A percentile compares a stretch with the other conserved stretches of the same genome.
phyloP scores from a whole-genome alignment of 2,329 filamentous ascomycete genomes.

The Fusarium ramigenum region DNA sequence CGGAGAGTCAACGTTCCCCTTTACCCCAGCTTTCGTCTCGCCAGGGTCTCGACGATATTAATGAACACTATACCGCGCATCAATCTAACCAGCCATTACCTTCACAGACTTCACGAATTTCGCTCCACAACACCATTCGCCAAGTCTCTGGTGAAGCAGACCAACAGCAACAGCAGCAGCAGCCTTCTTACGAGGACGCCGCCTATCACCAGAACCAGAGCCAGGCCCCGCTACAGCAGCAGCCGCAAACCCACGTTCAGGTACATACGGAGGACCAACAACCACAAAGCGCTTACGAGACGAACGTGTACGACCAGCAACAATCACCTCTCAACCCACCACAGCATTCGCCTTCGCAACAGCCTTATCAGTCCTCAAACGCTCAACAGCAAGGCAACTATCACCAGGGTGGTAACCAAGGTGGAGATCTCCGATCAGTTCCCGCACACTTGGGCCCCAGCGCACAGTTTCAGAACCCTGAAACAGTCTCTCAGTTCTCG shows the following conservation, averaged over 20 bases:
- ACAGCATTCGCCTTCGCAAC: slow-evolving; percentile 26
- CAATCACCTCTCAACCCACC: slow-evolving; percentile 37
- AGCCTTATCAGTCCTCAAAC: slow-evolving; percentile 40
- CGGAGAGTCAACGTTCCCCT: slow-evolving; percentile 44
- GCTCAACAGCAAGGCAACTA: slow-evolving; percentile 48
- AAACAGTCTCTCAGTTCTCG: slow-evolving; percentile 70
- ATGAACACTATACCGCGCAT: slow-evolving; percentile 49
- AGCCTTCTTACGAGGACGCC: slow-evolving; percentile 55
- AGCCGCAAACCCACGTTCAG: slow-evolving; percentile 35
- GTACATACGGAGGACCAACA: slow-evolving; percentile 40
- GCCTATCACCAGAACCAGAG: slow-evolving; percentile 47
- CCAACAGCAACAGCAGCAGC: slow-evolving; percentile 50
- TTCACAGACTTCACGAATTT: slow-evolving; percentile 52
- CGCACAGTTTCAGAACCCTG: slow-evolving; percentile 57
- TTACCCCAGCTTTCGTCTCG: slow-evolving; percentile 56
- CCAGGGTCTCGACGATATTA: slow-evolving; percentile 55
- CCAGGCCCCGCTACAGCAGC: slow-evolving; percentile 49
- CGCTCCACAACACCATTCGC: slow-evolving; percentile 55
- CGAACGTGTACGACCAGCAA: slow-evolving; percentile 52
- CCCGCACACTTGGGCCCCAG: slow-evolving; percentile 49
- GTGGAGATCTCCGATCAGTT: slow-evolving; percentile 48
- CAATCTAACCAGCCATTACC: slow-evolving; percentile 53
- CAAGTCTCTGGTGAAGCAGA: slow-evolving; percentile 59
- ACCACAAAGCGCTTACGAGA: slow-evolving; percentile 47
- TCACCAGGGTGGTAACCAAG: slow-evolving; percentile 45